Base-by-base conservation (phyloP, 2,329 filamentous ascomycete genomes). In the Botrytis fabae region DNA sequence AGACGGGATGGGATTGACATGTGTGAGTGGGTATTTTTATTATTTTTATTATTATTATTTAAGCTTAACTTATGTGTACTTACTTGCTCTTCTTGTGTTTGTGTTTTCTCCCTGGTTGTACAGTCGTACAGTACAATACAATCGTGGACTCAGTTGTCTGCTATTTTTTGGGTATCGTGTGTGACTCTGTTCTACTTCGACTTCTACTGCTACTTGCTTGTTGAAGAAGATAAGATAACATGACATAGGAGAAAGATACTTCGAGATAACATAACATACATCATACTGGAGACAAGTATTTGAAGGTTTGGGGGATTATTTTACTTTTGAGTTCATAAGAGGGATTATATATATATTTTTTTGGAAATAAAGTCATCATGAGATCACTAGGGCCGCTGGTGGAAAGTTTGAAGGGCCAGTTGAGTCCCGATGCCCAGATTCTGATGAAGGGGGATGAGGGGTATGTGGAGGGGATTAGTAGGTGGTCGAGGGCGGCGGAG, bases 401-500 rank as follows among this genome's bases (percentile, higher is more conserved):
- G 22, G 57, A 72, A 14, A 54, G 40, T 35, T 72, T 75, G 60
- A 71, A 68, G 32, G 59, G 35, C 25, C 69, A 68, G 14, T 48
- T 76, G 20, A 70, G 68, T 54, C 38, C 69, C 6, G 35, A 62
- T 4, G 73, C 74, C 28, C 51, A 51, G 35, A 54, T 78, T 32
- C 64, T 78, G 25, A 66, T 74, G 16, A 66, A 74, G 32, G 74
- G 70, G 14, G 73, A 74, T 22, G 59, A 72, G n/a, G 63, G 71
- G 2, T 79, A 78, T 69, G 61, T 59, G 14, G 54, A 73, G 40
- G 76, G 74, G 46, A 65, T 78, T 54, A 73, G 75, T 60, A 63
- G 77, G 28, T 79, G 78, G 78, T 73, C 74, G n/a, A 64, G 59
- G 18, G 73, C 75, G 32, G 75, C 77, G 22, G 75, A 76, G 44